These are phyloP conservation scores for Kodamaea fukazawae DNA, from an alignment of 805 yeast species.

Conservation along the genomic window DNA sequence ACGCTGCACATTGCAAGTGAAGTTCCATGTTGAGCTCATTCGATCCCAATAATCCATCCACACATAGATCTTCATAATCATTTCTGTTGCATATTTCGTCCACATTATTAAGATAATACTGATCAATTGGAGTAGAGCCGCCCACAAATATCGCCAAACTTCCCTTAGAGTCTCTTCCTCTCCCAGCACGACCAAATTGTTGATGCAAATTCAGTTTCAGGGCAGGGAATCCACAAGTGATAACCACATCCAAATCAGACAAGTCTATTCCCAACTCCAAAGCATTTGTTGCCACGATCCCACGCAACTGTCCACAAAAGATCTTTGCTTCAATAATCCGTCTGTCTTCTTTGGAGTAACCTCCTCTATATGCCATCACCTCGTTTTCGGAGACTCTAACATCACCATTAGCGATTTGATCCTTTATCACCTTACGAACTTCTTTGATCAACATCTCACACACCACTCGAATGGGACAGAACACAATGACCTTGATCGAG, in stretches of 20 bases:
- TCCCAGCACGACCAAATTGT: conserved; percentile 96
- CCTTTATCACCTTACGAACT: conserved; percentile 45
- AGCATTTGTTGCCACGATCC: conserved; percentile 93
- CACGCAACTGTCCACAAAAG: conserved; percentile 83
- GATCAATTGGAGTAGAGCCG: conserved; percentile 81
- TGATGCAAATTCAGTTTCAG: conserved; percentile 87
- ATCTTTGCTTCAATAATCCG: conserved; percentile 83
- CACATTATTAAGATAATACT: conserved; percentile 72
- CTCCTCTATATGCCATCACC: conserved; percentile 93
- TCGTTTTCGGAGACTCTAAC: conserved; percentile 47
- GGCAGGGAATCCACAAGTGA: conserved; percentile 89
- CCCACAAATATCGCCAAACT: conserved; percentile 84
- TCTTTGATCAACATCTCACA: conserved; percentile 89
- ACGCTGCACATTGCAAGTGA: conserved; percentile 94
- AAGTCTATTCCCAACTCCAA: conserved; percentile 94
- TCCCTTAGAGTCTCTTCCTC: conserved; percentile 66
- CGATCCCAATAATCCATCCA: conserved; percentile 33
- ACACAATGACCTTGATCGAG: conserved; percentile 79
- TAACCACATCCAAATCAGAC: conserved; percentile 86
- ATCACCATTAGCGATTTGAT: conserved; percentile 28
- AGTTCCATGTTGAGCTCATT: conserved; percentile 57
- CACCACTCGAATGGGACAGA: conserved; percentile 80
- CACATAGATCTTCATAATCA: conserved; percentile 41
- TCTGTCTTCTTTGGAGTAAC: conserved; percentile 83
- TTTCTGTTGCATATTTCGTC: conserved; percentile 47